These are phyloP conservation scores for Colletotrichum sp. DNA, from an alignment of 2,329 filamentous ascomycete species.

Conservation along the genomic window DNA sequence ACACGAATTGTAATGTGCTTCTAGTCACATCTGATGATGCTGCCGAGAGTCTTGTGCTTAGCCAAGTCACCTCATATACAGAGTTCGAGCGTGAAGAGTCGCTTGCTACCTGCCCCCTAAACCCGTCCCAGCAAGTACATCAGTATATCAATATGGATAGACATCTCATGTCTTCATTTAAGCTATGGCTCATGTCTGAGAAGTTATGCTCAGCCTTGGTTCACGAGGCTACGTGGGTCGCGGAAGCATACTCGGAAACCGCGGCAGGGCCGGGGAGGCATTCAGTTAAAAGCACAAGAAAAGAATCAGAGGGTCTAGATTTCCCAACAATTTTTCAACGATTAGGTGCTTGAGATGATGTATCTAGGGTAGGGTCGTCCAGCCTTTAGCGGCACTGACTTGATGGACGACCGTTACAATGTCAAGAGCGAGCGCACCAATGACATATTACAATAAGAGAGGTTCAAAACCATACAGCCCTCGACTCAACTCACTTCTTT, in stretches of 20 bases:
- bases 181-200: background rate
- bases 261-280: background rate
- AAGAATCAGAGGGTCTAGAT: background rate
- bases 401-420: background rate
- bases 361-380: background rate
- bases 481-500: background rate
- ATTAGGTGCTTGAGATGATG: background rate
- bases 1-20: background rate
- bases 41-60: background rate
- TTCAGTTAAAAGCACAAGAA: background rate
- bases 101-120: background rate
- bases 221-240: background rate
- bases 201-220: background rate
- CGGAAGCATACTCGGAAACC: background rate
- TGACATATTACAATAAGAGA: background rate
- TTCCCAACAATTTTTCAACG: background rate
- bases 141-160: background rate
- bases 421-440: background rate
- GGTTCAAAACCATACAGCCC: background rate
- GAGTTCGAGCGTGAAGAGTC: background rate
- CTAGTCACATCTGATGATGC: background rate
- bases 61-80: background rate
- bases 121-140: background rate
- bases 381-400: background rate
- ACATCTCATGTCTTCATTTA: background rate